phyloP scores from a whole-genome alignment of 371 early-diverging fungal species.

The Fennellomyces sp. region DNA sequence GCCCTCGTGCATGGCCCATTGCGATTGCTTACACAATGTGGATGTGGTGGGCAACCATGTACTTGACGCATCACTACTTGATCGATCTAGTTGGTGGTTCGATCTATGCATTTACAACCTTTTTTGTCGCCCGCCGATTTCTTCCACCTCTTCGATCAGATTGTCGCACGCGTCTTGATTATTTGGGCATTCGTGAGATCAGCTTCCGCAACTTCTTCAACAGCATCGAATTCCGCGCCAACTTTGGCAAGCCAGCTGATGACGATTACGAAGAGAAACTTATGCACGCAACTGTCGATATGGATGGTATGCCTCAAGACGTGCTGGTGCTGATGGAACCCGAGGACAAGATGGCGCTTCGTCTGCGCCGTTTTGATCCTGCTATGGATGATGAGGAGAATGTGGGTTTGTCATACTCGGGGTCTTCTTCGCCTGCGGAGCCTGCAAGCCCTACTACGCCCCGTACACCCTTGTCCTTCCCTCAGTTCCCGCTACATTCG shows the following conservation, averaged over 20 bases:
- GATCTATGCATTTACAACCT: slow-evolving; percentile 66
- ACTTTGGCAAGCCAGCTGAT: neutral
- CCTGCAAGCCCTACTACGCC: slow-evolving; percentile 41
- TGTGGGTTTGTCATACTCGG: slow-evolving; percentile 14
- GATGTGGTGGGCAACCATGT: slow-evolving; percentile 84
- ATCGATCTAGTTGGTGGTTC: slow-evolving; percentile 75
- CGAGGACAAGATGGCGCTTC: slow-evolving; percentile 12
- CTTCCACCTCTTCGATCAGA: slow-evolving; percentile 30
- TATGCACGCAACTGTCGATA: slow-evolving; percentile 6
- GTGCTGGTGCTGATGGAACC: slow-evolving; percentile 17
- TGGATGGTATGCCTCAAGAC: slow-evolving; percentile 14
- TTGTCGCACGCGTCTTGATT: slow-evolving; percentile 36
- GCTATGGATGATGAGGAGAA: slow-evolving; percentile 15
- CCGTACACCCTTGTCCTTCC: slow-evolving; percentile 17
- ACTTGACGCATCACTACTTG: slow-evolving; percentile 76
- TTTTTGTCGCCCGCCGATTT: slow-evolving; percentile 40
- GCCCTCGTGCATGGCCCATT: slow-evolving; percentile 53
- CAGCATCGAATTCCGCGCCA: slow-evolving; percentile 28
- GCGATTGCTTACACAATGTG: slow-evolving; percentile 65
- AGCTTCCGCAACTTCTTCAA: slow-evolving; percentile 23
- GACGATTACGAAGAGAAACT: neutral
- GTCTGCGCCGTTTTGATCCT: slow-evolving; percentile 15
- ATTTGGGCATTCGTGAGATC: slow-evolving; percentile 32
- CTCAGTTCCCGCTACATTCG: slow-evolving; percentile 13
- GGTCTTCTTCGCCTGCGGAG: slow-evolving; percentile 28